Base-by-base conservation (phyloP, 140 eudicot species). In the Senecio squalidus region DNA sequence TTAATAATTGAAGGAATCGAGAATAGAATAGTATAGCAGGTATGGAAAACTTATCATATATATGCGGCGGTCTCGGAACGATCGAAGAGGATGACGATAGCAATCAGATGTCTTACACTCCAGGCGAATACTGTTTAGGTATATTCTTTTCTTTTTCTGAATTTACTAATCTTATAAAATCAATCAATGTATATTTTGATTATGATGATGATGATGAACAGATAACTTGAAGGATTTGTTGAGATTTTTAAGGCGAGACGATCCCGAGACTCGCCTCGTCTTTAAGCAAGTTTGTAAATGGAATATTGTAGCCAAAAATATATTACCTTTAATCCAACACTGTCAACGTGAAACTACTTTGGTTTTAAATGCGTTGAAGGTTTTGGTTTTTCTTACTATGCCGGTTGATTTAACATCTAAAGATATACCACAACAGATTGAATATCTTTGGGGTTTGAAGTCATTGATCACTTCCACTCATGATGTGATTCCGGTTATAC, bases 151-250 rank as follows among this genome's bases (percentile, higher is more conserved):
- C 20, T 5, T 15, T 26, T 6, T 30, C 9, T 47, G 30, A 45
- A 33, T 24, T 45, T 58, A 17, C 9, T 41, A 6, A 4, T 45
- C 25, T 40, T 11, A 6, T n/a, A 26, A 48, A n/a, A n/a, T n/a
- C n/a, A n/a, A n/a, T n/a, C n/a, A n/a, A n/a, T n/a, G n/a, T n/a
- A n/a, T n/a, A n/a, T 5, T 62, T 17, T 11, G 11, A 22, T 3
- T 17, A 5, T 2, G 27, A 28, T 25, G 73, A 22, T 52, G 64
- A 33, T 25, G 68, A 16, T 45, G 69, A 27, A 74, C 76, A 92
- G 98, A 92, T 74, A 92, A 92, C 68, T 71, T 92, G 81, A 92
- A 87, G 96, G 98, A 92, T 75, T 69, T 92, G 72, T 46, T 92
- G 62, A 77, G 98, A 65, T 92, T 81, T 77, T 60, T 92, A 62